phyloP scores from a whole-genome alignment of 495 filamentous ascomycete species.

The Penicillium herquei region DNA sequence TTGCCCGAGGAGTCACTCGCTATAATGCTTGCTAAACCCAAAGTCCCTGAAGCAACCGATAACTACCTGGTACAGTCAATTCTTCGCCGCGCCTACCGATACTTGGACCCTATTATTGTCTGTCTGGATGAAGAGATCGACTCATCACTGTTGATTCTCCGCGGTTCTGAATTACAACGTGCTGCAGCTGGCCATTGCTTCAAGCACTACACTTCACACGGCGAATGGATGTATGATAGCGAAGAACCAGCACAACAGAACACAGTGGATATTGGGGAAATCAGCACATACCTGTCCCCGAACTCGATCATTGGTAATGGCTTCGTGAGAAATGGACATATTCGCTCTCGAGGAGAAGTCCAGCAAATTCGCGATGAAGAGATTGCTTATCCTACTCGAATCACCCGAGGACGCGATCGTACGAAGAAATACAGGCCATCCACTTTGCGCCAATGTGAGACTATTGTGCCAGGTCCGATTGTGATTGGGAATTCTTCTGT shows the following conservation, averaged over 20 bases:
- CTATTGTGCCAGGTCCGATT: no score
- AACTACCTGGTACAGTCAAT: slow-evolving; percentile 12
- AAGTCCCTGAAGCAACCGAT: slow-evolving; percentile 2
- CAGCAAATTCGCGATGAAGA: neutral
- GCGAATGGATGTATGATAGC: slow-evolving; percentile 20
- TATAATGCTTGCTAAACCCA: slow-evolving; percentile 20
- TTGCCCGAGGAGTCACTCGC: slow-evolving; percentile 32
- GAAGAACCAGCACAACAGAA: neutral
- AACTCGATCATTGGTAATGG: neutral
- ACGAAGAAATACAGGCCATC: neutral
- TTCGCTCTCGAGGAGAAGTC: neutral
- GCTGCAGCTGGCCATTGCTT: slow-evolving; percentile 14
- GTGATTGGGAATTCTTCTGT: no score
- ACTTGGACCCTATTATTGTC: slow-evolving; percentile 30
- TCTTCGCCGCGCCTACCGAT: slow-evolving; percentile 13
- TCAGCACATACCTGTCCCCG: neutral
- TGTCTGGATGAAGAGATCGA: slow-evolving; percentile 9
- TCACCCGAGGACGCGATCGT: neutral
- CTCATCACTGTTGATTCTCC: neutral
- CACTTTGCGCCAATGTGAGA: neutral
- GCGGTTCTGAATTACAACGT: slow-evolving; percentile 14
- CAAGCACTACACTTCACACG: slow-evolving; percentile 31
- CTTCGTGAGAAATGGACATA: neutral
- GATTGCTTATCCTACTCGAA: neutral
- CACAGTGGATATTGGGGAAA: neutral